These are phyloP conservation scores for Ceratopteris richardii DNA, from an alignment of 75 land plant genomes.

Conservation along the genomic window DNA sequence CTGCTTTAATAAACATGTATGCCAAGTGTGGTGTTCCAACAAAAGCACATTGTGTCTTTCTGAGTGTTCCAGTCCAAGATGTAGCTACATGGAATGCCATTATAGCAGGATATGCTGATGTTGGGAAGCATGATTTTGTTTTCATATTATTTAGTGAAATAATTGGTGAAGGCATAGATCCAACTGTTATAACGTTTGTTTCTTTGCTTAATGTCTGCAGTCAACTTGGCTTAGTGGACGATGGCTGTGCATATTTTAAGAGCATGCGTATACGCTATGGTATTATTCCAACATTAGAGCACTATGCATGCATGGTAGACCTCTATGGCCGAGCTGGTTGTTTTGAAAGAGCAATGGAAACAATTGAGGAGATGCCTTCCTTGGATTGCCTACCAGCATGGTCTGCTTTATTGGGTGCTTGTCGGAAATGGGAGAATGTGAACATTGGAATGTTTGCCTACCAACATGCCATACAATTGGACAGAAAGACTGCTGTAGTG, in stretches of 20 bases:
- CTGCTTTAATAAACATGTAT: constrained; percentile 39
- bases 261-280: constrained; percentile 5
- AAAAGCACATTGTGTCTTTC: constrained; percentile 23
- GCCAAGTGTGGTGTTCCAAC: constrained; percentile 33
- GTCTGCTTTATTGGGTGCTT: constrained; percentile 1
- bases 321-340: constrained; percentile 10
- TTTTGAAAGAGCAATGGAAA: constrained; percentile 4
- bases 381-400: too few species aligned
- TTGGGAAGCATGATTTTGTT: constrained; percentile 21
- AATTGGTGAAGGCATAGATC: constrained; percentile 10
- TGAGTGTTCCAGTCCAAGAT: constrained; percentile 23
- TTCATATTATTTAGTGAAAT: constrained; percentile 33
- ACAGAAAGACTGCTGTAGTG: too few species aligned
- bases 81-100: constrained; percentile 44
- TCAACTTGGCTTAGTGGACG: constrained; percentile 29
- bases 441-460: too few species aligned
- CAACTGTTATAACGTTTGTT: constrained; percentile 22
- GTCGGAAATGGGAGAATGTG: constrained; percentile 3
- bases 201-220: constrained; percentile 33
- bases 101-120: constrained; percentile 40
- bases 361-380: constrained; percentile 11
- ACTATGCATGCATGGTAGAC: constrained; percentile 16
- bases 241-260: constrained; percentile 14
- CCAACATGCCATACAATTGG: too few species aligned
- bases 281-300: constrained; percentile 14